phyloP scores from a whole-genome alignment of 495 filamentous ascomycete genomes.

The Penicillium psychrofluorescens region DNA sequence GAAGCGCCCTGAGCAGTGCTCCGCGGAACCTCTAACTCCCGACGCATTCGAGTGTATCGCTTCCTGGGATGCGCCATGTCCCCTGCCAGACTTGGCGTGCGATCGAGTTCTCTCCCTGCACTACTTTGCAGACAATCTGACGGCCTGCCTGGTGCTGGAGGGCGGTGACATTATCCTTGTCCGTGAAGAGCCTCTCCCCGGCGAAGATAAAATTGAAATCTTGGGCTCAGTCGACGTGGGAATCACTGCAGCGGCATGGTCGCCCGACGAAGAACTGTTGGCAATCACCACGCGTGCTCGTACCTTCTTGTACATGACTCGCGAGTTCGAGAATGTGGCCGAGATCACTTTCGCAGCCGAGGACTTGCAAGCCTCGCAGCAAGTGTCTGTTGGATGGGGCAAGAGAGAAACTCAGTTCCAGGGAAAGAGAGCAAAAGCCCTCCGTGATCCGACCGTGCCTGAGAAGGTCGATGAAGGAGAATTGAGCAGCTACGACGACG shows the following conservation, averaged over 20 bases:
- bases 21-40: constrained; percentile 26
- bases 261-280: constrained; percentile 87
- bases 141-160: constrained; percentile 74
- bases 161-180: constrained; percentile 87
- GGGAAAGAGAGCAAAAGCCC: constrained; percentile 81
- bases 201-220: constrained; percentile 80
- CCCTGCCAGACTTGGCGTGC: constrained; percentile 56
- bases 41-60: constrained; percentile 52
- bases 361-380: constrained; percentile 81
- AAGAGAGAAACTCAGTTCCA: constrained; percentile 98
- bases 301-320: constrained; percentile 87
- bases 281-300: constrained; percentile 70
- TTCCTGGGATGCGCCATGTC: constrained; percentile 78
- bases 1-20: constrained; percentile 30
- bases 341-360: constrained; percentile 62
- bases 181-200: constrained; percentile 61
- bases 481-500: constrained; percentile 64
- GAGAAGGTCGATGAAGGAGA: constrained; percentile 84
- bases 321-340: constrained; percentile 76
- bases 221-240: constrained; percentile 88
- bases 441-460: constrained; percentile 89
- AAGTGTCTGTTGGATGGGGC: constrained; percentile 98
- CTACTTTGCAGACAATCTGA: constrained; percentile 71
- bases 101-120: constrained; percentile 73
- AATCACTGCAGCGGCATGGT: constrained; percentile 86